A percentile compares a stretch with the other conserved stretches of the same genome.
Evolutionary conservation across 352 stramenopile species (phyloP).

Genomic region (Globisporangium uncinulatum): DNA sequence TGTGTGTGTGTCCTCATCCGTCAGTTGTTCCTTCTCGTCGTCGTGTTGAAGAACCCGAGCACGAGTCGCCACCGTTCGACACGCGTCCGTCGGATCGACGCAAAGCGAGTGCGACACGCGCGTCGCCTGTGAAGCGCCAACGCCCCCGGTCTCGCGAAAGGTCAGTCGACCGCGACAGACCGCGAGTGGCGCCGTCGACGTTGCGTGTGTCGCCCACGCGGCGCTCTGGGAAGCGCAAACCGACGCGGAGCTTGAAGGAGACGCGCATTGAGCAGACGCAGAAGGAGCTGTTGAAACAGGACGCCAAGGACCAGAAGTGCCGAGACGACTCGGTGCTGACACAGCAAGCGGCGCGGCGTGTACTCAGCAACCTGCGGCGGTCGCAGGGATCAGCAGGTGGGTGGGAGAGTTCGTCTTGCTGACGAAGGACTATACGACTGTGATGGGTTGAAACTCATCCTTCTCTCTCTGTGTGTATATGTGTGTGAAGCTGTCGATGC

Average conservation of each 20-base stretch:
- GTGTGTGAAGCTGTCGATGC: background rate
- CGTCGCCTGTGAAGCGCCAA: background rate
- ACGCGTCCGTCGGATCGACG: too few relatives aligned
- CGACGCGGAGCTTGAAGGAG: conserved; percentile 11
- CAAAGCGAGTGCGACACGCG: background rate
- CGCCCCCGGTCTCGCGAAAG: background rate
- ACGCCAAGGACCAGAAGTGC: conserved; percentile 4
- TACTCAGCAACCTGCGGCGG: conserved; percentile 1
- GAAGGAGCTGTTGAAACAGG: conserved; percentile 4
- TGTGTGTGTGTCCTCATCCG: too few relatives aligned
- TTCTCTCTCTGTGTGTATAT: background rate
- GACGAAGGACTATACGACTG: background rate
- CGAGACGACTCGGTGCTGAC: background rate
- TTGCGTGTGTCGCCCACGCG: background rate
- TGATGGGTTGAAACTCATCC: background rate
- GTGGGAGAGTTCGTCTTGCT: background rate
- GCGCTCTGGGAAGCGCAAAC: conserved; percentile 5
- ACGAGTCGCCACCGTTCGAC: background rate
- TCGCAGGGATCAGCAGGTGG: background rate
- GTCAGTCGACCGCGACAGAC: background rate
- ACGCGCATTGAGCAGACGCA: conserved; percentile 13
- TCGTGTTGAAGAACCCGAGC: background rate
- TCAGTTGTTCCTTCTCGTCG: too few relatives aligned
- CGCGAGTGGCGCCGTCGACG: background rate
- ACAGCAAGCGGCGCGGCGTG: background rate